Conservation (phyloP, 495 filamentous ascomycete genomes). For the Darksidea phi region DNA sequence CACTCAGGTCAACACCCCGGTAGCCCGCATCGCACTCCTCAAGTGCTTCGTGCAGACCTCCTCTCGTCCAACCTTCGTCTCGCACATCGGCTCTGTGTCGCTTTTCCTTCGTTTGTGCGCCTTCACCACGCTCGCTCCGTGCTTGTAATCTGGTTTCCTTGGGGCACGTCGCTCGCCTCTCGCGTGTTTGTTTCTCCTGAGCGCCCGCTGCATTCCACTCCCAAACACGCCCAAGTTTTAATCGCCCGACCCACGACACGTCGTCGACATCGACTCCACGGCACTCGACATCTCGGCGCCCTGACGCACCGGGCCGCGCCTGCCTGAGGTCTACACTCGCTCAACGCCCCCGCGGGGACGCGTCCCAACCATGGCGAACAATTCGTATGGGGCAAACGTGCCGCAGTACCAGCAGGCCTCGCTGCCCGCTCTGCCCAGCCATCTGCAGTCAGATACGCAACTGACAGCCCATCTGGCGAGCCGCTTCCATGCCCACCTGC, state of each 20-base stretch:
- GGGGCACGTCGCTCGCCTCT: not conserved
- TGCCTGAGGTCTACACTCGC: constrained; percentile 29
- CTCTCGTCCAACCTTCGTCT: not conserved
- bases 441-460: constrained; percentile 94
- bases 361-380: constrained; percentile 37
- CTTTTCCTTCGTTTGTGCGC: constrained; percentile 28
- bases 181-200: constrained; percentile 5
- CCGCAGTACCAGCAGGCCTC: constrained; percentile 80
- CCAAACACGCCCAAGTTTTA: constrained; percentile 14
- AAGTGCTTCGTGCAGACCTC: not conserved
- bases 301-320: not conserved
- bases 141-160: constrained; percentile 17
- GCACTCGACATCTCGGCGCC: not conserved
- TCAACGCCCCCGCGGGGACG: constrained; percentile 40
- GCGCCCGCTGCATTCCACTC: constrained; percentile 27
- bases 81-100: constrained; percentile 3
- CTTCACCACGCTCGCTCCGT: constrained; percentile 30
- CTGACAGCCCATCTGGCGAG: constrained; percentile 93
- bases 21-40: constrained; percentile 1
- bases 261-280: not conserved
- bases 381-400: constrained; percentile 24
- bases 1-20: constrained; percentile 6
- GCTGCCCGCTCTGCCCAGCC: constrained; percentile 79
- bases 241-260: not conserved
- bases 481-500: constrained; percentile 86